Conservation (phyloP, 2,329 filamentous ascomycete genomes). For the Purpureocillium takamizusanense region DNA sequence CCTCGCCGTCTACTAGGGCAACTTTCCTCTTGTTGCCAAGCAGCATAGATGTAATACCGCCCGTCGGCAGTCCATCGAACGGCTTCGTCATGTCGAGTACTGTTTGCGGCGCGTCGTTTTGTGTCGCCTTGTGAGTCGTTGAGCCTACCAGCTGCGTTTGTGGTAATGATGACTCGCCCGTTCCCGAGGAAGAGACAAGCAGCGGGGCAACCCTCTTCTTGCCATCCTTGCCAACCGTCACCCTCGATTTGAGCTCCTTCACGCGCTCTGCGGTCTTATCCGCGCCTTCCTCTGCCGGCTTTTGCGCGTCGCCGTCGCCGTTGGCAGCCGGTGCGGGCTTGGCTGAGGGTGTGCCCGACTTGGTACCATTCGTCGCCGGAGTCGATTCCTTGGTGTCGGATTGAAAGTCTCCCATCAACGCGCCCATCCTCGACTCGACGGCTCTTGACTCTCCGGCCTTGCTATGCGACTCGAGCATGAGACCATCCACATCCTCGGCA, state of each 20-base stretch:
- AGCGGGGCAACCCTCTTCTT: slow-evolving; percentile 93
- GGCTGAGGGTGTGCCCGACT: slow-evolving; percentile 21
- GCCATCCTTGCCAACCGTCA: slow-evolving; percentile 92
- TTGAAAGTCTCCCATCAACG: slow-evolving; percentile 83
- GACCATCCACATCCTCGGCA: slow-evolving; percentile 81
- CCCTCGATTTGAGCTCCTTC: slow-evolving; percentile 70
- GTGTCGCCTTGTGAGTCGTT: slow-evolving; percentile 50
- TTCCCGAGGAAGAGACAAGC: slow-evolving; percentile 81
- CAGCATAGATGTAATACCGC: slow-evolving; percentile 75
- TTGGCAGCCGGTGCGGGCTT: slow-evolving; percentile 28
- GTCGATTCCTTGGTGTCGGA: slow-evolving; percentile 43
- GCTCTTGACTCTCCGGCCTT: slow-evolving; percentile 84
- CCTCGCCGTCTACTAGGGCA: slow-evolving; percentile 63
- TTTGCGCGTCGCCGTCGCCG: slow-evolving; percentile 22
- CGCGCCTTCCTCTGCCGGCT: slow-evolving; percentile 35
- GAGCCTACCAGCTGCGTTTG: slow-evolving; percentile 81
- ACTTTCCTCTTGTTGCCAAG: slow-evolving; percentile 91
- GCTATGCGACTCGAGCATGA: slow-evolving; percentile 82
- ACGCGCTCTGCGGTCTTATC: slow-evolving; percentile 47
- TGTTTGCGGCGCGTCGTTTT: slow-evolving; percentile 68
- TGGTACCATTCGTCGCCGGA: slow-evolving; percentile 43
- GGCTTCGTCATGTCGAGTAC: slow-evolving; percentile 87
- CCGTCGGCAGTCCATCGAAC: slow-evolving; percentile 85
- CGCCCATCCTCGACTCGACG: slow-evolving; percentile 92
- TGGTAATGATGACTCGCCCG: slow-evolving; percentile 78